These are phyloP conservation scores for Trichoderma asperelloides DNA, from an alignment of 495 filamentous ascomycete genomes.

Conservation along the genomic window DNA sequence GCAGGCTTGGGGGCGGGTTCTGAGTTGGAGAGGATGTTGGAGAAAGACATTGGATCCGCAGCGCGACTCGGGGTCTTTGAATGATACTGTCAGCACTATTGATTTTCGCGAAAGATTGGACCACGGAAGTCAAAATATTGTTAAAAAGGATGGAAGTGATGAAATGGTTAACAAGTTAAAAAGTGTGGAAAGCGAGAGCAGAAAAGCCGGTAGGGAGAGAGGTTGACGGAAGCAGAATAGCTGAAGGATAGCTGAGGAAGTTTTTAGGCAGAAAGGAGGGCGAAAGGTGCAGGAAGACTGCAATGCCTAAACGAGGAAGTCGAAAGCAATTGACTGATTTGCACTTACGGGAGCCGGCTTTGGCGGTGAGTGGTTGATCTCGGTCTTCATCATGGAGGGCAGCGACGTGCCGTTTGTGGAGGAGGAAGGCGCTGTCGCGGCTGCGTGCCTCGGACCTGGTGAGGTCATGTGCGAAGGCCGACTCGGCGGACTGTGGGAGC, in stretches of 20 bases:
- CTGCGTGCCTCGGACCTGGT: constrained; percentile 35
- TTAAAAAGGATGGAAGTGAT: constrained; percentile 8
- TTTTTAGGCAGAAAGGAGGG: not conserved
- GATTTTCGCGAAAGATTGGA: constrained; percentile 9
- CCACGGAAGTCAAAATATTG: constrained; percentile 14
- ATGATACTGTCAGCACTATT: constrained; percentile 13
- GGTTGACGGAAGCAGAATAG: not conserved
- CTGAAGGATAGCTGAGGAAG: not conserved
- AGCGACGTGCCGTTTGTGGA: constrained; percentile 36
- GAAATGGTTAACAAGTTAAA: not conserved
- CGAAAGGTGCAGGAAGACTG: not conserved
- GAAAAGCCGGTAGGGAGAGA: not conserved
- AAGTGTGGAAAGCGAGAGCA: not conserved
- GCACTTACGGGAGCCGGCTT: constrained; percentile 27
- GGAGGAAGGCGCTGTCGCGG: constrained; percentile 27
- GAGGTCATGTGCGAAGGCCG: constrained; percentile 44
- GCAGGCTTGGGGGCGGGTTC: constrained; percentile 48
- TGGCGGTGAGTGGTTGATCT: constrained; percentile 24
- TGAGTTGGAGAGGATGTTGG: constrained; percentile 74
- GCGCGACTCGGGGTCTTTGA: constrained; percentile 54
- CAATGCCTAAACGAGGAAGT: not conserved
- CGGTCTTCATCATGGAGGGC: constrained; percentile 35
- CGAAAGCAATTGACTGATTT: constrained; percentile 16
- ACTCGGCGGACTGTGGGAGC: constrained; percentile 43
- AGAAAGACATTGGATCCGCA: constrained; percentile 83